These are phyloP conservation scores for Solanum hybrid DNA, from an alignment of 305 asterid genomes.

Conservation along the genomic window DNA sequence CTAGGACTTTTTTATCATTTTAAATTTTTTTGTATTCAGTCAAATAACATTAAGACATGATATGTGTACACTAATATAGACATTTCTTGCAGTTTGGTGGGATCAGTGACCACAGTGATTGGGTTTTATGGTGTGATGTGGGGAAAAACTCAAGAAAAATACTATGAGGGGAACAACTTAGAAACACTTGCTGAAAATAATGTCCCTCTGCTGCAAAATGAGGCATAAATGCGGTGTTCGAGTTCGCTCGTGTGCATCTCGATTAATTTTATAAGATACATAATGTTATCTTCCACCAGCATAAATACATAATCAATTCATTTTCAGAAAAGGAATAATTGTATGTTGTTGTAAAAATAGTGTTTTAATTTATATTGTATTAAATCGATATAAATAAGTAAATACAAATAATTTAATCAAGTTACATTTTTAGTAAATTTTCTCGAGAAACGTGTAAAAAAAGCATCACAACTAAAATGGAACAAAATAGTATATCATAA, in stretches of 20 bases:
- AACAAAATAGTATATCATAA: background rate
- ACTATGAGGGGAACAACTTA: constrained; percentile 7
- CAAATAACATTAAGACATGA: background rate
- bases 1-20: background rate
- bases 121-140: constrained; percentile 84
- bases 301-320: background rate
- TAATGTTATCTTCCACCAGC: background rate
- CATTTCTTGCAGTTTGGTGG: constrained; percentile 46
- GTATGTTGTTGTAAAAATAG: background rate
- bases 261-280: background rate
- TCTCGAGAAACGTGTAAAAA: rapidly evolving
- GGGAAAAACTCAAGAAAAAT: constrained; percentile 56
- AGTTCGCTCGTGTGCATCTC: rapidly evolving
- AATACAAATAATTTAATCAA: too few relatives aligned
- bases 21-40: rapidly evolving
- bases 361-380: too few relatives aligned
- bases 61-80: background rate
- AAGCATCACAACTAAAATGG: background rate
- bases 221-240: background rate
- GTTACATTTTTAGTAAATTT: too few relatives aligned
- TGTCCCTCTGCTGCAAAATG: constrained; percentile 31
- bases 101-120: constrained; percentile 47
- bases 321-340: too few relatives aligned
- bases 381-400: too few relatives aligned
- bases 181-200: constrained; percentile 10